Evolutionary conservation across 2,329 filamentous ascomycete species (phyloP).

Genomic region (Chaetomiaceae sp.): DNA sequence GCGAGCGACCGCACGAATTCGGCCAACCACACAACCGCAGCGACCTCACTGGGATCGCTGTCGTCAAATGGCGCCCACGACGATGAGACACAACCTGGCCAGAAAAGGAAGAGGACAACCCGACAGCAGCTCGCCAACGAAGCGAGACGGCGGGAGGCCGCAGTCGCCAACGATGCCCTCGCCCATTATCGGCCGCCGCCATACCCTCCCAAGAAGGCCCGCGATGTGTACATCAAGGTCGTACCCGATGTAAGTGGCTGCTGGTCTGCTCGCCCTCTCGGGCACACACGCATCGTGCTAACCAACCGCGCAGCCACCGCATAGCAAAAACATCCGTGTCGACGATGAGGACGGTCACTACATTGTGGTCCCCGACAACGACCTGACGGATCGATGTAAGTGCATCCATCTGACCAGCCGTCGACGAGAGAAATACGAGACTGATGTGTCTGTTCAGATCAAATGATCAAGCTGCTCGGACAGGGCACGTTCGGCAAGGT

Average conservation of each 20-base stretch:
- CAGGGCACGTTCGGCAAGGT: slow-evolving; percentile 99
- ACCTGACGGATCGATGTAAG: slow-evolving; percentile 86
- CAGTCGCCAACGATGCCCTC: slow-evolving; percentile 65
- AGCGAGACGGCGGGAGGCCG: slow-evolving; percentile 71
- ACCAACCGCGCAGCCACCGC: slow-evolving; percentile 31
- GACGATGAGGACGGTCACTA: slow-evolving; percentile 98
- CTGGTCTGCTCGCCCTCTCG: no score
- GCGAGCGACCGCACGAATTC: slow-evolving; percentile 84
- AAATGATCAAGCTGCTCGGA: slow-evolving; percentile 82
- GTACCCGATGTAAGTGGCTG: slow-evolving; percentile 56
- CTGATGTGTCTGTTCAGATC: slow-evolving; percentile 52
- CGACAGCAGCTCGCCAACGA: slow-evolving; percentile 78
- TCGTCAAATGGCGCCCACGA: slow-evolving; percentile 61
- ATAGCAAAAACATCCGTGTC: slow-evolving; percentile 64
- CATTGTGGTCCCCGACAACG: slow-evolving; percentile 81
- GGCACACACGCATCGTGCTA: slow-evolving; percentile 10
- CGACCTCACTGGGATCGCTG: slow-evolving; percentile 75
- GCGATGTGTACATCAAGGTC: slow-evolving; percentile 64
- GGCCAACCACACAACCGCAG: slow-evolving; percentile 76
- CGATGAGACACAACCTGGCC: slow-evolving; percentile 63
- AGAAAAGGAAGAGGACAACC: slow-evolving; percentile 82
- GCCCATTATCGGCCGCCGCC: slow-evolving; percentile 81
- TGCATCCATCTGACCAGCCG: slow-evolving; percentile 22
- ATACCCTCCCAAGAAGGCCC: slow-evolving; percentile 84
- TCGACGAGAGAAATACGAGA: background rate